Evolutionary conservation across 2,329 filamentous ascomycete genomes (phyloP).

Genomic region (Gnomoniopsis sp.): DNA sequence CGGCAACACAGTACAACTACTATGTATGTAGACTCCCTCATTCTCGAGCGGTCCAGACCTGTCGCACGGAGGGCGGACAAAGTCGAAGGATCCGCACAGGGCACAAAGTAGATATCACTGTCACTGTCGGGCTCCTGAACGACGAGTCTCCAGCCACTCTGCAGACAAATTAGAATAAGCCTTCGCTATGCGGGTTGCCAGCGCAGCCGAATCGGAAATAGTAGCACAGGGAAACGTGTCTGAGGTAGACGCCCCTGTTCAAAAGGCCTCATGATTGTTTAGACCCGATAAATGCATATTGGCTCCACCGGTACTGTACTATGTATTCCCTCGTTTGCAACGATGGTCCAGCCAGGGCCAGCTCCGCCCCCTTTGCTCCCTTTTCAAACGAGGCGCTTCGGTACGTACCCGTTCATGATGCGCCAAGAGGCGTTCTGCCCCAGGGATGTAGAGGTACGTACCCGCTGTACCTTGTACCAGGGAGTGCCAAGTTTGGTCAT

Average conservation of each 20-base stretch:
- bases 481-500: conserved; percentile 4
- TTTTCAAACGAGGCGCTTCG: not conserved
- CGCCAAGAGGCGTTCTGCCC: conserved; percentile 13
- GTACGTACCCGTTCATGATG: conserved; percentile 3
- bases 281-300: conserved; percentile 11
- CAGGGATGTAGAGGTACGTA: conserved; percentile 9
- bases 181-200: not conserved
- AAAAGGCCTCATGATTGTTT: not conserved
- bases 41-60: not conserved
- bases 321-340: not conserved
- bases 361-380: conserved; percentile 9
- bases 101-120: not conserved
- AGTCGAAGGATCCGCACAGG: not conserved
- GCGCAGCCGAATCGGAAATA: not conserved
- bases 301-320: not conserved
- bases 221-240: not conserved
- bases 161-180: too few species aligned
- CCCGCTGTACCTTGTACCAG: not conserved
- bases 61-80: not conserved
- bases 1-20: not conserved
- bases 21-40: too few species aligned
- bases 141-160: not conserved
- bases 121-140: not conserved
- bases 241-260: not conserved
- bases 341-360: conserved; percentile 3